These are phyloP conservation scores for Dictyophora rubrovolvata DNA, from an alignment of 768 basidiomycete genomes.

Conservation along the genomic window DNA sequence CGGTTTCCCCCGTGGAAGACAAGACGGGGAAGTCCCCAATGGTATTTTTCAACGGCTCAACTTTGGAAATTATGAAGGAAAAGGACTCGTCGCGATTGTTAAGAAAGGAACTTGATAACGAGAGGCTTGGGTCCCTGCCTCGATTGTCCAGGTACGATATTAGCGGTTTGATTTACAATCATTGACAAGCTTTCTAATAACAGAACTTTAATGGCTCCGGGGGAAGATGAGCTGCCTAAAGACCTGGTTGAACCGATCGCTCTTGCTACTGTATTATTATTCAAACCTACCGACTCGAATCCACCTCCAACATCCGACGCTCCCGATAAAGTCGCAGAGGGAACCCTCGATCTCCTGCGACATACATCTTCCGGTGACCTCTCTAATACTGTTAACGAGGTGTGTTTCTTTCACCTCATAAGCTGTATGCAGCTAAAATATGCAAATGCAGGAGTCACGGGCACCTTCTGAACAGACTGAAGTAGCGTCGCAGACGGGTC, in stretches of 20 bases:
- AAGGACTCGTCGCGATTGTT: slow-evolving; percentile 42
- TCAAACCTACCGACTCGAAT: background rate
- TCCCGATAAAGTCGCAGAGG: background rate
- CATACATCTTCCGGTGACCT: background rate
- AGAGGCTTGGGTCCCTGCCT: slow-evolving; percentile 53
- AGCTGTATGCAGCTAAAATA: background rate
- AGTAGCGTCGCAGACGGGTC: slow-evolving; percentile 4
- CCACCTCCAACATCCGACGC: background rate
- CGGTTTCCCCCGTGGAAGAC: slow-evolving; percentile 38
- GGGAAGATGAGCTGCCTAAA: slow-evolving; percentile 9
- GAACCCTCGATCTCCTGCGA: background rate
- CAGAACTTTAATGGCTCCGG: background rate
- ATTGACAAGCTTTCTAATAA: background rate
- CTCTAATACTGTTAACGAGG: slow-evolving; percentile 3
- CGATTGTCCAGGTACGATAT: slow-evolving; percentile 54
- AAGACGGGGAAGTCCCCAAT: slow-evolving; percentile 23
- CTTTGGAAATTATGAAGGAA: slow-evolving; percentile 47
- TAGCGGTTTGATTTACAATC: background rate
- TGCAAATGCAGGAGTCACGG: slow-evolving; percentile 3
- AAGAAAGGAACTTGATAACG: slow-evolving; percentile 68
- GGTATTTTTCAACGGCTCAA: slow-evolving; percentile 27
- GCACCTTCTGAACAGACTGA: background rate
- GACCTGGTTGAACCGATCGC: slow-evolving; percentile 15
- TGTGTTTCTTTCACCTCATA: background rate
- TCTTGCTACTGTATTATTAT: slow-evolving; percentile 13